phyloP scores from a whole-genome alignment of 1,284 basidiomycete genomes.

The Cystobasidium pallidum region DNA sequence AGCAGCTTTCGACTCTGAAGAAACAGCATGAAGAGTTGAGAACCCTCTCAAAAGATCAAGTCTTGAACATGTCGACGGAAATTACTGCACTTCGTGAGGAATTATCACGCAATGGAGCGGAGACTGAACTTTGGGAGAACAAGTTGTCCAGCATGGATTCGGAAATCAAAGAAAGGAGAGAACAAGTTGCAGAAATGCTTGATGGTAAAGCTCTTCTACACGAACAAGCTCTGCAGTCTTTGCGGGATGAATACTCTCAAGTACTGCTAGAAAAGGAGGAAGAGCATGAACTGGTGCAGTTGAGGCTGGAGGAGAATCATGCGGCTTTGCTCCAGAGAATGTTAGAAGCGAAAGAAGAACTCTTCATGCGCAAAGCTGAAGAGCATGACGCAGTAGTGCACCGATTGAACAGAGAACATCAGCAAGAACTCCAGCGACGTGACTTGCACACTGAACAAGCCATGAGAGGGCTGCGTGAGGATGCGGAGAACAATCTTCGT shows the following conservation, averaged over 20 bases:
- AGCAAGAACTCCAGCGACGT: conserved; percentile 62
- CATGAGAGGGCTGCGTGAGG: conserved; percentile 15
- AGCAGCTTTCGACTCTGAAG: conserved; percentile 69
- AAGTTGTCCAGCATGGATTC: conserved; percentile 38
- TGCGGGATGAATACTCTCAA: conserved; percentile 49
- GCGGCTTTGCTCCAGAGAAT: conserved; percentile 64
- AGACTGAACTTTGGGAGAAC: conserved; percentile 47
- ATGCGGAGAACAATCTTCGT: conserved; percentile 27
- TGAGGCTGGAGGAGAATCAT: conserved; percentile 64
- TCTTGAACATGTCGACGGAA: conserved; percentile 81
- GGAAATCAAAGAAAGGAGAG: conserved; percentile 12
- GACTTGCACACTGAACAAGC: conserved; percentile 52
- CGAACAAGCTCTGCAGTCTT: conserved; percentile 55
- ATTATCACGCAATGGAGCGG: conserved; percentile 59
- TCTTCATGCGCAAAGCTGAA: conserved; percentile 41
- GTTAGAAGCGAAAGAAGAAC: conserved; percentile 61
- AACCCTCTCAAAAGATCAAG: conserved; percentile 74
- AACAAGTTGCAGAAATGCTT: conserved; percentile 18
- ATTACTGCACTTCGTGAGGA: conserved; percentile 71
- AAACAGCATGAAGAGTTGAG: conserved; percentile 78
- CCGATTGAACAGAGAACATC: conserved; percentile 70
- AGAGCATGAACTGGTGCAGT: conserved; percentile 64
- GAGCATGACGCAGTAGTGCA: conserved; percentile 69
- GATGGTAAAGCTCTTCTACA: conserved; percentile 52
- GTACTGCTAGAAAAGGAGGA: conserved; percentile 60